Base-by-base conservation (phyloP, 306 rosid species). In the Cucurbita ficifolia region DNA sequence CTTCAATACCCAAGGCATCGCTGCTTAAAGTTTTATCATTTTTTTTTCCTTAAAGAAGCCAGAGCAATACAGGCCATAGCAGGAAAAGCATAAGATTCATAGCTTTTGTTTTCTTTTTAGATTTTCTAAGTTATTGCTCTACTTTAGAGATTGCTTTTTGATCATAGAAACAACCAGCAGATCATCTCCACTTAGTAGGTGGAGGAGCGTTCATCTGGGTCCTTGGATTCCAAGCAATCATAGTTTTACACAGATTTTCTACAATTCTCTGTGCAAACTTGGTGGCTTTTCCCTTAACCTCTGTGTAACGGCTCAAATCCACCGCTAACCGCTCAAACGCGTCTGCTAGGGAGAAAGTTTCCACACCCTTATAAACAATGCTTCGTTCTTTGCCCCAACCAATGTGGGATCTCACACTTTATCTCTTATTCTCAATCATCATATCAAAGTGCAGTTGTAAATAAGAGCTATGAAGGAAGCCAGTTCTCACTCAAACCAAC, bases 31-130 rank as follows among this genome's bases (percentile, higher is more conserved):
- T 51, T 51, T 1, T 50, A 48, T 48, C 3, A 38, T 36, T 16
- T 16, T 36, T 7, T 64, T 43, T 3, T 3, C 14, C 40, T 46
- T 68, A 69, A 69, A 69, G 74, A 69, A 48, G 74, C 17, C 56
- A 70, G 74, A 70, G 58, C 17, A 48, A 69, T 70, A 49, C 74
- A 70, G 73, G 16, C 73, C 73, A 69, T 48, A 69, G 73, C 43
- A 69, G 38, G 42, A 43, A 69, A 70, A 70, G 74, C 74, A 69
- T 14, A 46, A 69, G 74, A 48, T 69, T 48, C 74, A 70, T 48
- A 70, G 58, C 58, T 70, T 70, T 70, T 29, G 11, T 48, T 70
- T 46, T 68, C 22, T 29, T 24, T 49, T 70, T 48, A 21, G 74
- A 49, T 69, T 69, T 69, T 48, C 17, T 14, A 68, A 24, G 73